Evolutionary conservation across 148 eudicot genomes (phyloP).

Genomic region (Pouteria glomerata): DNA sequence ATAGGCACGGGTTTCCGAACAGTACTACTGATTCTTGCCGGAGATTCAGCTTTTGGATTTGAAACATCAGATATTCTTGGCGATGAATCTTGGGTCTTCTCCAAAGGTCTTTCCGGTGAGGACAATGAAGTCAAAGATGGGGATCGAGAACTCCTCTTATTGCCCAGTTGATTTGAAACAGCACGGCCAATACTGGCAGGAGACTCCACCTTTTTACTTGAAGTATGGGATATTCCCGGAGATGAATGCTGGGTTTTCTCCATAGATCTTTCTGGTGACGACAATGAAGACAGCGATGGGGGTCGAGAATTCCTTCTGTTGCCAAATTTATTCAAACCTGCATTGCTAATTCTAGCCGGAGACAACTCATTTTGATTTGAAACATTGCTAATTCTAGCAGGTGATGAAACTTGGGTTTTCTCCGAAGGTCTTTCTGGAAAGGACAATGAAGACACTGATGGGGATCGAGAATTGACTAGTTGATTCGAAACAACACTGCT

Average conservation of each 20-base stretch:
- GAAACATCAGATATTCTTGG: not conserved
- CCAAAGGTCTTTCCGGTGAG: conserved; percentile 11
- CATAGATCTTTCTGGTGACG: conserved; percentile 17
- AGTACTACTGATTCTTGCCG: not conserved
- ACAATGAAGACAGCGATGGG: conserved; percentile 3
- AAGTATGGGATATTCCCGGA: conserved; percentile 15
- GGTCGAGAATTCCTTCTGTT: too few relatives aligned
- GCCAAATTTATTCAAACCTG: too few relatives aligned
- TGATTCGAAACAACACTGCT: too few relatives aligned
- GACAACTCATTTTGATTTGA: not conserved
- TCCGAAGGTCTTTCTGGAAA: conserved; percentile 8
- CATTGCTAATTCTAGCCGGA: not conserved
- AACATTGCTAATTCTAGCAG: not conserved
- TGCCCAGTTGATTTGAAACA: conserved; percentile 9
- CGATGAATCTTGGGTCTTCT: conserved; percentile 7
- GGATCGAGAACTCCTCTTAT: conserved; percentile 6
- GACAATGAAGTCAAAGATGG: conserved; percentile 16
- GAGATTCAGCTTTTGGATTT: not conserved
- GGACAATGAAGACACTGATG: conserved; percentile 17
- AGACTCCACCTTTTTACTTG: conserved; percentile 3
- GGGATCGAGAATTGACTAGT: conserved; percentile 13
- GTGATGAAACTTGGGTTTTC: conserved; percentile 7
- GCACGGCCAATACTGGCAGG: not conserved
- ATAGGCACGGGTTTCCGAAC: not conserved
- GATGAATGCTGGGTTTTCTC: conserved; percentile 9